phyloP scores from a whole-genome alignment of 495 filamentous ascomycete genomes.

The Penicillium turbatum region DNA sequence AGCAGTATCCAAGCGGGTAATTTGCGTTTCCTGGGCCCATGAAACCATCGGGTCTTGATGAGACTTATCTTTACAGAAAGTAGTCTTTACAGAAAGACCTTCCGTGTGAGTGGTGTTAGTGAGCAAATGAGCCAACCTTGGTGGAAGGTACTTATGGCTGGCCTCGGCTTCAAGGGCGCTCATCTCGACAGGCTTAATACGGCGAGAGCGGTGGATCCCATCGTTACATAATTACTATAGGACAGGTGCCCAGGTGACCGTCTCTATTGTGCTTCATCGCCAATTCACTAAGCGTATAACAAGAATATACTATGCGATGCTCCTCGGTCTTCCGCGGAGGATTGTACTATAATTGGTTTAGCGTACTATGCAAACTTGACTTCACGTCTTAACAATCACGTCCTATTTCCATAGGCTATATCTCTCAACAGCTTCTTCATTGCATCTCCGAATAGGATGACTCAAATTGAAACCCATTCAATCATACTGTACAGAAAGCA shows the following conservation, averaged over 20 bases:
- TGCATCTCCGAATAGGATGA: neutral
- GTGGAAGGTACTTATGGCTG: too few relatives aligned
- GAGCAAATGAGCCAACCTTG: slow-evolving; percentile 18
- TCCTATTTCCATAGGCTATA: neutral
- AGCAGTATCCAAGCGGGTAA: slow-evolving; percentile 27
- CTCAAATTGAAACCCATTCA: neutral
- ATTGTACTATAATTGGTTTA: slow-evolving; percentile 2
- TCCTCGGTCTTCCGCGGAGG: slow-evolving; percentile 12
- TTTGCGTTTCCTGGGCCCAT: slow-evolving; percentile 26
- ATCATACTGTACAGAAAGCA: neutral
- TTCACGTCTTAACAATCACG: neutral
- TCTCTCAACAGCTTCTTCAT: neutral
- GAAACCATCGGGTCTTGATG: slow-evolving; percentile 19
- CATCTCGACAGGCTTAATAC: slow-evolving; percentile 24
- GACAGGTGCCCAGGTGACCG: too few relatives aligned
- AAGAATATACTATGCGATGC: neutral
- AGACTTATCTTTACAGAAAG: slow-evolving; percentile 17
- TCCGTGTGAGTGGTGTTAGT: slow-evolving; percentile 25
- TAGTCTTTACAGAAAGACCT: too few relatives aligned
- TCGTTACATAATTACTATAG: slow-evolving; percentile 11
- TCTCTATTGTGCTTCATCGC: slow-evolving; percentile 21
- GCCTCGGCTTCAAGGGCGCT: slow-evolving; percentile 25
- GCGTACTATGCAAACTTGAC: neutral
- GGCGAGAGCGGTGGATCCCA: slow-evolving; percentile 21
- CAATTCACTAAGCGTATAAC: neutral